Evolutionary conservation across 768 basidiomycete genomes (phyloP).

Genomic region (Calocybe gangraenosa): DNA sequence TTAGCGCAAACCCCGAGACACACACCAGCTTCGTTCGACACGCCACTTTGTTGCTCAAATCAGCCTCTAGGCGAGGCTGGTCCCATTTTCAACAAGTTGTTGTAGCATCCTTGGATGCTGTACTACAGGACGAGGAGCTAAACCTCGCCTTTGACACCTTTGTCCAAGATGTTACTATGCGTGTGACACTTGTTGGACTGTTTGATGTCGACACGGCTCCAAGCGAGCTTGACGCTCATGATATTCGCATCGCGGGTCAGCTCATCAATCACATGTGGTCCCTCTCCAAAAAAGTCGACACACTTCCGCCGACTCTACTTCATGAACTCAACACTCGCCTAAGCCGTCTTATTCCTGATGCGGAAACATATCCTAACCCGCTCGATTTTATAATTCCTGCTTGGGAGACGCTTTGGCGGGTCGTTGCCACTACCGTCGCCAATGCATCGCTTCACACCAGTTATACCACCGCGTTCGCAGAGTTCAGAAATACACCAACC

Average conservation of each 20-base stretch:
- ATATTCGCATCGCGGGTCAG: constrained; percentile 31
- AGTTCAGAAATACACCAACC: constrained; percentile 30
- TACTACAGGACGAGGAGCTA: constrained; percentile 10
- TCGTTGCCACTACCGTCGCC: constrained; percentile 43
- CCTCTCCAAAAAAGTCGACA: constrained; percentile 33
- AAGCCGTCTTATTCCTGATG: constrained; percentile 35
- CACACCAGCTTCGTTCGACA: constrained; percentile 31
- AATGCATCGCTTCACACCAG: constrained; percentile 27
- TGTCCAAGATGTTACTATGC: constrained; percentile 41
- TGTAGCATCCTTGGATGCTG: constrained; percentile 24
- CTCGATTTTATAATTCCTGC: constrained; percentile 53
- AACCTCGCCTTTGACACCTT: constrained; percentile 30
- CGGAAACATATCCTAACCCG: constrained; percentile 29
- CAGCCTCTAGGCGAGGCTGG: constrained; percentile 28
- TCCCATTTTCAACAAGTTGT: constrained; percentile 25
- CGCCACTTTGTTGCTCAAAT: constrained; percentile 26
- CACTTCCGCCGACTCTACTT: constrained; percentile 28
- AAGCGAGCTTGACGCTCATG: constrained; percentile 24
- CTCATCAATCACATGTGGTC: constrained; percentile 46
- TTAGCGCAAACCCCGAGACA: constrained; percentile 29
- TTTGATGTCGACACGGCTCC: constrained; percentile 22
- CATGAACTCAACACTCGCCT: constrained; percentile 31
- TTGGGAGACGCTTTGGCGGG: constrained; percentile 63
- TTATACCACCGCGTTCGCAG: constrained; percentile 25
- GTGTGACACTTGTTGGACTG: constrained; percentile 39